Evolutionary conservation across 1,284 basidiomycete genomes (phyloP), one percentile per base, ranked within the genome.

Genomic region (Termitomyces sp.): DNA sequence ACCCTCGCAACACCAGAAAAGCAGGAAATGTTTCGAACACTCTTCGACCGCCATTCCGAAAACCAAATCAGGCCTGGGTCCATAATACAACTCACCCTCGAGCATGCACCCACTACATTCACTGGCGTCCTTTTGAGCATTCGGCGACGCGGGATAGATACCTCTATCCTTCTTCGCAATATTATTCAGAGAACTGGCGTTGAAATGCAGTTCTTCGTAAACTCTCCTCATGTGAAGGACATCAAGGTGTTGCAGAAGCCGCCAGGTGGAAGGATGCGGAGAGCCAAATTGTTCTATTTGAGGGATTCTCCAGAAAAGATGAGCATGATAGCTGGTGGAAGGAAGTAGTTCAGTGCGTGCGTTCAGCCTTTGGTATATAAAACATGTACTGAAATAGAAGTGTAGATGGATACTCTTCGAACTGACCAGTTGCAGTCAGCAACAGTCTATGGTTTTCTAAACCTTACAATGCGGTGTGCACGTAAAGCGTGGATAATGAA

Each of bases 201-300:
- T 36, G 94, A 97, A 76, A 88, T 92, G 86, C 88, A 87, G 65
- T 91, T 92, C 73, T 92, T 87, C 67, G 83, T 88, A 58, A 85
- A 83, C 67, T 89, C 86, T 50, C 94, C 94, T 30, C 81, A 90
- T 68, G 68, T 97, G 70, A 93, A 92, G 77, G 84, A 88, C 55
- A 88, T 97, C 70, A 86, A 85, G 71, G 74, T 96, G 51, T 68
- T 88, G 53, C 79, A 82, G 71, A 75, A 73, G 60, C 84, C 79
- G 50, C 81, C 78, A 15, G 80, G 76, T 67, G 78, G 78, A 58
- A 73, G 81, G 63, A 82, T 86, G 76, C 75, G 81, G 63, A 79
- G 87, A 66, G 88, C 88, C 54, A 92, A 91, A 71, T 63, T 91
- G 61, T 90, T 81, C 75, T 92, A 88, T 70, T 73, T 92, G 63